Evolutionary conservation across 768 basidiomycete species (phyloP), one percentile per base, ranked within the genome.

Genomic region (Lentinula aciculospora): DNA sequence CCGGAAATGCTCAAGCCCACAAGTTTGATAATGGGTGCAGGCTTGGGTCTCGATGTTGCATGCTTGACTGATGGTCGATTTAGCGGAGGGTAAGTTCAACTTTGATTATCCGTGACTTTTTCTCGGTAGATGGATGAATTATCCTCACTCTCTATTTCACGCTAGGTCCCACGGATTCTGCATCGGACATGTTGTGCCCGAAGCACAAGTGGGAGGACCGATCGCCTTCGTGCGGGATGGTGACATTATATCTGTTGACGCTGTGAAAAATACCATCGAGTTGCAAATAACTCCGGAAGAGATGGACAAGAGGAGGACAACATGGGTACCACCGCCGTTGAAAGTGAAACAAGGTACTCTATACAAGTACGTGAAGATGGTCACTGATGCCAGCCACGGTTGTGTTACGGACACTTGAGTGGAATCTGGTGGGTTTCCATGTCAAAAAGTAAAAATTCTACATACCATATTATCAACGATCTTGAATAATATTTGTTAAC

Each of bases 1-100:
- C 96, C 94, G 50, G 97, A 99, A 77, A 99, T 99, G 97, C 80
- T 98, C 58, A 98, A 98, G 70, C 95, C 95, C 25, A 98, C 96
- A 31, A 92, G 92, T 76, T 70, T 98, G 67, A 94, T 99, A 71
- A 98, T 99, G 92, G 97, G 97, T 56, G 97, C 97, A 12, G 97
- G 97, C 10, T 80, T 98, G 10, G 97, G 97, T 10, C 76, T 89
- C 63, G 96, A 98, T 64, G 97, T 98, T 49, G 96, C 96, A 37
- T 98, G 93, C 71, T 72, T 99, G 63, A 99, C 97, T 17, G 96
- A 99, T 73, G 97, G 97, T 51, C 86, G 97, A 63, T 99, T 99
- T 79, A 93, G 91, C 69, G 95, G 95, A 76, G 95, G 95, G 94
- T 97, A 66, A 73, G 87, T 78, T 40, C 57, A 9, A 32, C 58